These are phyloP conservation scores for Erodium maritimum DNA, from an alignment of 345 rosid genomes.

Conservation along the genomic window DNA sequence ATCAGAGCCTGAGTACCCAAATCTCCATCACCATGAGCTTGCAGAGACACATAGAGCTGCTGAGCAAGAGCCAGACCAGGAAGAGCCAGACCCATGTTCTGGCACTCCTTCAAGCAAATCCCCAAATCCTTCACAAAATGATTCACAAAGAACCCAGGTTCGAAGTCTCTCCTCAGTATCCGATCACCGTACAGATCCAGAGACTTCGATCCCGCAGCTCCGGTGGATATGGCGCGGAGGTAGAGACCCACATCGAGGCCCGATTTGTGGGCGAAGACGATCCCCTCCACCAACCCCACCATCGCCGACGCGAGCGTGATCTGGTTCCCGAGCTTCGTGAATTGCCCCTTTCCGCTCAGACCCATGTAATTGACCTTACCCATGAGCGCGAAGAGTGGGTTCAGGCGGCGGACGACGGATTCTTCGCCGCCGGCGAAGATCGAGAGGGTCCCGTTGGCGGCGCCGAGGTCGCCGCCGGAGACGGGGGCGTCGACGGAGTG, in stretches of 20 bases:
- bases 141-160: constrained; percentile 73
- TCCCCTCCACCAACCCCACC: constrained; percentile 80
- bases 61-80: constrained; percentile 83
- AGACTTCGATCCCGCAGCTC: constrained; percentile 74
- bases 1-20: constrained; percentile 76
- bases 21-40: constrained; percentile 77
- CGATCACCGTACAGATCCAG: constrained; percentile 49
- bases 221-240: constrained; percentile 47
- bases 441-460: constrained; percentile 52
- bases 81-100: constrained; percentile 70
- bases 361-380: constrained; percentile 58
- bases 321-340: constrained; percentile 70
- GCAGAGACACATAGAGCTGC: constrained; percentile 82
- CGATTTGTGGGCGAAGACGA: constrained; percentile 59
- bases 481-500: constrained; percentile 68
- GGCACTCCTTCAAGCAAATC: constrained; percentile 77
- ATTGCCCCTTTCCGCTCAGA: constrained; percentile 62
- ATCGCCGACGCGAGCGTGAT: constrained; percentile 28
- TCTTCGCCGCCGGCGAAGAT: constrained; percentile 77
- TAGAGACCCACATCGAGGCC: constrained; percentile 59
- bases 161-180: constrained; percentile 72
- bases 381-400: constrained; percentile 49
- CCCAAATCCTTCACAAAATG: constrained; percentile 85
- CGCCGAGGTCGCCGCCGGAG: constrained; percentile 71
- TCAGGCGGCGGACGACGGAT: constrained; percentile 25